Conservation (phyloP, 2,329 filamentous ascomycete genomes). For the Pestalotiopsis sp. region DNA sequence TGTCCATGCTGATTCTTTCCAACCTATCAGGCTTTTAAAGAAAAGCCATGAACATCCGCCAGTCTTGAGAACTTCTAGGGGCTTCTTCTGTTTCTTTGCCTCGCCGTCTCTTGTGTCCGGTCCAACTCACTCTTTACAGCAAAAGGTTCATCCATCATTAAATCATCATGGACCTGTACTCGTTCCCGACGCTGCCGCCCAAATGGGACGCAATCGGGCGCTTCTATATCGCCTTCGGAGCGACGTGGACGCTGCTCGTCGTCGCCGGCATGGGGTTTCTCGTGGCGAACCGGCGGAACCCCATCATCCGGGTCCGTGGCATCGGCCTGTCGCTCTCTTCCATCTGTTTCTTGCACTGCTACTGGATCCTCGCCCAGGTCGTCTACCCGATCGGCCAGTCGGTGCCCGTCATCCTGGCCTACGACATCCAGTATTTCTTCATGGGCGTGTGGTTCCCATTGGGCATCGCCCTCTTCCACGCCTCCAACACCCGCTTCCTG, state of each 20-base stretch:
- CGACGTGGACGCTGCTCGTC: slow-evolving; percentile 27
- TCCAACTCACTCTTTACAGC: neutral
- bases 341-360: slow-evolving; percentile 37
- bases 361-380: slow-evolving; percentile 43
- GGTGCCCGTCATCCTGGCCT: slow-evolving; percentile 42
- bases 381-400: slow-evolving; percentile 42
- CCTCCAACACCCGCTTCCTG: slow-evolving; percentile 54
- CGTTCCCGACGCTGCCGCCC: slow-evolving; percentile 17
- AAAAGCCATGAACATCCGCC: neutral
- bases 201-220: slow-evolving; percentile 23
- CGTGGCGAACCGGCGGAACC: slow-evolving; percentile 31
- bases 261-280: slow-evolving; percentile 38
- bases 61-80: neutral
- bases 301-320: slow-evolving; percentile 42
- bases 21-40: neutral
- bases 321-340: slow-evolving; percentile 41
- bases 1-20: neutral
- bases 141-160: neutral
- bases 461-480: slow-evolving; percentile 61
- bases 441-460: slow-evolving; percentile 61
- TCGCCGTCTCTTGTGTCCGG: too few relatives aligned
- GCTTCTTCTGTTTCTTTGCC: neutral
- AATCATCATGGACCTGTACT: slow-evolving; percentile 17
- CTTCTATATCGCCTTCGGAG: slow-evolving; percentile 24
- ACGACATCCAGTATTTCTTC: slow-evolving; percentile 57